Evolutionary conservation across 495 filamentous ascomycete species (phyloP).

Genomic region (Neurospora sp.): DNA sequence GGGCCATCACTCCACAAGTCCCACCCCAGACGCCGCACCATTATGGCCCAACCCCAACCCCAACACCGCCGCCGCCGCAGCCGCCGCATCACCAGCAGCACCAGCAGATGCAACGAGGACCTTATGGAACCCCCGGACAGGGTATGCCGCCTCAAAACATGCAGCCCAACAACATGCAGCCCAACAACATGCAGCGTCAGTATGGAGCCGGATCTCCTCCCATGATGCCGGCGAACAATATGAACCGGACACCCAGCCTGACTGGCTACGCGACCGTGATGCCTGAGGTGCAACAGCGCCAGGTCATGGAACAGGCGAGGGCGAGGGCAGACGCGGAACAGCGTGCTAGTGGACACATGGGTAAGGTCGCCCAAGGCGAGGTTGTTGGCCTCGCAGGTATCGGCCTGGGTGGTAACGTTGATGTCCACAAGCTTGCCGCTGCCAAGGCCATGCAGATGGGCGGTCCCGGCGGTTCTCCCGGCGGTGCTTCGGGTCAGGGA

Average conservation of each 20-base stretch:
- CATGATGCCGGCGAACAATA: constrained; percentile 17
- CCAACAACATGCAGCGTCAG: constrained; percentile 15
- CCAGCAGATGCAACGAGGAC: constrained; percentile 15
- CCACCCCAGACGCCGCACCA: constrained; percentile 12
- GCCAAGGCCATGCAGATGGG: constrained; percentile 24
- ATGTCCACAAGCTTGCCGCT: constrained; percentile 26
- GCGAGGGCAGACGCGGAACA: constrained; percentile 33
- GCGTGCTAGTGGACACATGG: constrained; percentile 23
- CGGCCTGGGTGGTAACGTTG: constrained; percentile 24
- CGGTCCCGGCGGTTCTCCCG: background rate
- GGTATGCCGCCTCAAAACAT: constrained; percentile 17
- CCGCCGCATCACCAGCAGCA: constrained; percentile 14
- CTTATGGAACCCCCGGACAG: constrained; percentile 15
- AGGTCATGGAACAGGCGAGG: constrained; percentile 35
- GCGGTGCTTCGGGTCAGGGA: background rate
- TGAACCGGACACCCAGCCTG: constrained; percentile 14
- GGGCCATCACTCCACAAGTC: constrained; percentile 25
- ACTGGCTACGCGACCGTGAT: constrained; percentile 29
- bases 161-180: constrained; percentile 13
- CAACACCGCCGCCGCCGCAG: constrained; percentile 22
- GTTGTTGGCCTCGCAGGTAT: constrained; percentile 26
- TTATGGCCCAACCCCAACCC: constrained; percentile 21
- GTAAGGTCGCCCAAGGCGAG: constrained; percentile 22
- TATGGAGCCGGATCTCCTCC: constrained; percentile 9
- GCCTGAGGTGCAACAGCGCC: constrained; percentile 25